Percentiles rank a stretch among this genome's conserved stretches.
phyloP scores from a whole-genome alignment of 1,284 basidiomycete species.

The Gomphus sp. region DNA sequence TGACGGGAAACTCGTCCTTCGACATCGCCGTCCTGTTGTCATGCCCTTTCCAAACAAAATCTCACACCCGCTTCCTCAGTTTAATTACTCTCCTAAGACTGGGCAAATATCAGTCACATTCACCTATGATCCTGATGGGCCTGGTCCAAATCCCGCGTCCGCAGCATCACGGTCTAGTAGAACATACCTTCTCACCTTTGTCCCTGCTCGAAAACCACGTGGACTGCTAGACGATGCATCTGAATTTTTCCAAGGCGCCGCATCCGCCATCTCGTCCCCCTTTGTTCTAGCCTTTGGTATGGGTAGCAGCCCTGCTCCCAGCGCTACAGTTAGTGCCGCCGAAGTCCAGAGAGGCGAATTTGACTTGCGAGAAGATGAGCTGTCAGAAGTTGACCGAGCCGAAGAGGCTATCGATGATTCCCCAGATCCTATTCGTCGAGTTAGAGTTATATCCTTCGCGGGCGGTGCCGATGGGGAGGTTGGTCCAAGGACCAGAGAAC shows the following conservation, averaged over 20 bases:
- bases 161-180: constrained; percentile 47
- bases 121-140: constrained; percentile 51
- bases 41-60: constrained; percentile 66
- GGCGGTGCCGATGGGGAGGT: constrained; percentile 18
- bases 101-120: constrained; percentile 55
- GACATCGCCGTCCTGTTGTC: constrained; percentile 64
- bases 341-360: constrained; percentile 57
- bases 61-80: constrained; percentile 66
- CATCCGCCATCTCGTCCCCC: no score
- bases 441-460: constrained; percentile 29
- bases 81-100: constrained; percentile 45
- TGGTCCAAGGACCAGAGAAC: constrained; percentile 21
- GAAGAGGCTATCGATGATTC: constrained; percentile 72
- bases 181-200: constrained; percentile 50
- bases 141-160: constrained; percentile 21
- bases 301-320: constrained; percentile 22
- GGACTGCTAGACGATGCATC: no score
- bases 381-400: constrained; percentile 63
- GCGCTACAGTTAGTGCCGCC: constrained; percentile 36
- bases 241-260: no score
- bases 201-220: constrained; percentile 59
- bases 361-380: constrained; percentile 65
- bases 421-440: constrained; percentile 33
- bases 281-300: constrained; percentile 34
- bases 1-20: constrained; percentile 57